Evolutionary conservation across 805 yeast species (phyloP).

Genomic region (Saccharomycopsis schoenii): DNA sequence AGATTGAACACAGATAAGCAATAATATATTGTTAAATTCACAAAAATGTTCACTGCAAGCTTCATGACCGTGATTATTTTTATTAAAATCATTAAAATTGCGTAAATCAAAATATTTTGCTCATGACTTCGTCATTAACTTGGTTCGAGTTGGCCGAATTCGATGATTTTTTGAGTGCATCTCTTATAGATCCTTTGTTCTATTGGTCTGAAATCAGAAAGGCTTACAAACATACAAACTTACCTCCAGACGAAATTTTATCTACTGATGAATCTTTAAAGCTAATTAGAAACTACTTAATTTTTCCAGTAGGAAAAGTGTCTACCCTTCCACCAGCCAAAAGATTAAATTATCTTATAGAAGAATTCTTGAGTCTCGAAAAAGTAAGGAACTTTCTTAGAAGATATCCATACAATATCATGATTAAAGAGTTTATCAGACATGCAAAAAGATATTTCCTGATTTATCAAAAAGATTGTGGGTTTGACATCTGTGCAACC

Average conservation of each 20-base stretch:
- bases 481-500: conserved; percentile 34
- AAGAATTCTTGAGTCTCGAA: conserved; percentile 22
- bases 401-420: conserved; percentile 19
- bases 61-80: neutral
- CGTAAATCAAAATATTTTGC: neutral
- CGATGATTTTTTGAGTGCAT: conserved; percentile 26
- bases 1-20: neutral
- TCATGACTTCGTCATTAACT: conserved; percentile 14
- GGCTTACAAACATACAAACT: conserved; percentile 12
- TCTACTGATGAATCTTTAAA: conserved; percentile 8
- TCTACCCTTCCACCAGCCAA: conserved; percentile 1
- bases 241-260: conserved; percentile 4
- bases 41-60: neutral
- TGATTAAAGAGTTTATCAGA: conserved; percentile 26
- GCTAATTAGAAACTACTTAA: conserved; percentile 10
- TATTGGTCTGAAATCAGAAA: conserved; percentile 25
- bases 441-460: conserved; percentile 30
- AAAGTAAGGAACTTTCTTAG: conserved; percentile 23
- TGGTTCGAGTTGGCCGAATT: conserved; percentile 24
- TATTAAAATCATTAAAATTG: neutral
- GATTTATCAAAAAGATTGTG: conserved; percentile 29
- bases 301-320: conserved; percentile 9
- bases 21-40: neutral
- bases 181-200: conserved; percentile 22
- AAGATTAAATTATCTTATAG: conserved; percentile 21